Percentiles rank a stretch among this genome's conserved stretches.
Conservation (phyloP, 164 flowering plant species). For the Aristolochia fimbriata region DNA sequence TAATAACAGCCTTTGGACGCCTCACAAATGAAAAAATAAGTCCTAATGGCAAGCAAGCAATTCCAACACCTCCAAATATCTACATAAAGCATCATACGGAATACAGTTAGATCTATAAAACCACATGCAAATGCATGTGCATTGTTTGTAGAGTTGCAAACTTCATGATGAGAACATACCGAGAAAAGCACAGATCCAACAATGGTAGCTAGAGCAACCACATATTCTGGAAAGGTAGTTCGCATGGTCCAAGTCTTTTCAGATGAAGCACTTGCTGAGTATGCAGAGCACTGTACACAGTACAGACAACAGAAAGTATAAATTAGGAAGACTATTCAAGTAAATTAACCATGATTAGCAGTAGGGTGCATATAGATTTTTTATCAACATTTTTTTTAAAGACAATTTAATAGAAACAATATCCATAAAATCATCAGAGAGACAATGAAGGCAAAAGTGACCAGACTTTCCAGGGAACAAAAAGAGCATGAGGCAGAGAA, state of each 20-base stretch:
- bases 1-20: conserved; percentile 96
- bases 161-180: conserved; percentile 29
- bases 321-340: background rate
- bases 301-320: background rate
- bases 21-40: conserved; percentile 78
- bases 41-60: conserved; percentile 83
- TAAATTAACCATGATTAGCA: too few relatives aligned
- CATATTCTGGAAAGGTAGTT: conserved; percentile 92
- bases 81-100: conserved; percentile 8
- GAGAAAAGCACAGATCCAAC: conserved; percentile 92
- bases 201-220: conserved; percentile 94
- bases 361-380: too few relatives aligned
- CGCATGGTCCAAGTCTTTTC: conserved; percentile 95
- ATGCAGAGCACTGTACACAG: conserved; percentile 73
- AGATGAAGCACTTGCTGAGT: conserved; percentile 53
- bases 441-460: too few relatives aligned
- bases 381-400: too few relatives aligned
- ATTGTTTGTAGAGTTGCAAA: background rate
- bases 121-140: too few relatives aligned
- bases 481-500: conserved; percentile 7
- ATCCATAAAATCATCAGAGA: too few relatives aligned
- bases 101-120: background rate
- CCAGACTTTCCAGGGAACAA: too few relatives aligned
- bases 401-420: too few relatives aligned
- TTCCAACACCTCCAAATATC: conserved; percentile 99